These are phyloP conservation scores for Thelephora aurantiotincta DNA, from an alignment of 768 basidiomycete genomes.

Conservation along the genomic window DNA sequence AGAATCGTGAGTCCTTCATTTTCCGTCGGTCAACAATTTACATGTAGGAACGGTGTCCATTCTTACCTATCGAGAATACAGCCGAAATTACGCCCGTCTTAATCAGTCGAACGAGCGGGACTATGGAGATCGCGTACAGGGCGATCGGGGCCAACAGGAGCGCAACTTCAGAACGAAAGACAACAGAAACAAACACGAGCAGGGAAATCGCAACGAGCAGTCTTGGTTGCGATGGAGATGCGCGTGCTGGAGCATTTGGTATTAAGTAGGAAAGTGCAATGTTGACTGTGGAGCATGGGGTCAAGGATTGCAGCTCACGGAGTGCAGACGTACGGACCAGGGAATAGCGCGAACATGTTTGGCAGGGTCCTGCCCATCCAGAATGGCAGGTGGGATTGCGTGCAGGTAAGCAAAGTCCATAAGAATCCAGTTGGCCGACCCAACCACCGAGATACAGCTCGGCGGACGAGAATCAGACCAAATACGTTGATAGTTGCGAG, in stretches of 20 bases:
- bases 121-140: conserved; percentile 33
- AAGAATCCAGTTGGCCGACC: conserved; percentile 40
- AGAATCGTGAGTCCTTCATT: conserved; percentile 38
- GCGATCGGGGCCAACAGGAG: conserved; percentile 49
- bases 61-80: conserved; percentile 36
- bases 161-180: conserved; percentile 71
- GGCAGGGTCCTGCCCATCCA: conserved; percentile 92
- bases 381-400: conserved; percentile 86
- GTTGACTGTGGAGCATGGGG: conserved; percentile 31
- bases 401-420: conserved; percentile 56
- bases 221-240: conserved; percentile 20
- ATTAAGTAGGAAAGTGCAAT: conserved; percentile 36
- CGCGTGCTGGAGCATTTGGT: conserved; percentile 24
- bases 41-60: background rate
- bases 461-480: conserved; percentile 47
- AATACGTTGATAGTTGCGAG: conserved; percentile 54
- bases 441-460: conserved; percentile 48
- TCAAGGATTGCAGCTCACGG: background rate
- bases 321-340: conserved; percentile 33
- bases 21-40: background rate
- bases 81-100: conserved; percentile 36
- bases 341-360: conserved; percentile 81
- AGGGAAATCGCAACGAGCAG: conserved; percentile 35
- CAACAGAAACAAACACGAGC: conserved; percentile 49
- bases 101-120: conserved; percentile 29